Evolutionary conservation across 2,329 filamentous ascomycete genomes (phyloP), one percentile per base, ranked within the genome.

Genomic region (Fusarium virguliforme): DNA sequence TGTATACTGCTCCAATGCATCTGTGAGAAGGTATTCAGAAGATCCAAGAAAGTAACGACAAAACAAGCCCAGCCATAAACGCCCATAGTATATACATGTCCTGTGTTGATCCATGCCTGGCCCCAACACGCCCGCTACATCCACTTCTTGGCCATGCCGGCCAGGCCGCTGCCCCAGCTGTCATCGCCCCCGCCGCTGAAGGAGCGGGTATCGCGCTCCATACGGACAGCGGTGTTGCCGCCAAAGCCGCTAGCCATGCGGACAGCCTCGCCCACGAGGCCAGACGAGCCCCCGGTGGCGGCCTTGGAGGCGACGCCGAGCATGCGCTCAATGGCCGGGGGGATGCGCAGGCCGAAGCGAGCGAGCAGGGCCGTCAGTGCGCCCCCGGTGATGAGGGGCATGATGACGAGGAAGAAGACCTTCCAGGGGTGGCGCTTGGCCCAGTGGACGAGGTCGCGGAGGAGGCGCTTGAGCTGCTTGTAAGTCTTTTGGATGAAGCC

Each of bases 381-480:
- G 34, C 95, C 95, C 57, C 94, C 94, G 1, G 92, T 94, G 76
- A 98, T 84, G 64, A 98, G 86, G 9, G 95, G 95, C 88, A 98
- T 90, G 76, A 98, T 88, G 69, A 97, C 91, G 68, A 94, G 88
- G 85, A 93, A 86, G 84, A 98, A 93, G 53, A 97, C 93, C 83
- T 97, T 97, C 78, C 94, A 83, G 0, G 95, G 95, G 83, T 98
- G 92, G 38, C 90, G 87, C 79, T 93, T 92, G 76, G 93, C 92
- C 83, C 95, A 97, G 79, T 91, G 89, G 79, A 92, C 86, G 8
- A 98, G 89, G 79, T 97, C 91, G 76, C 92, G 92, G 63, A 97
- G 83, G 68, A 97, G 88, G 46, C 92, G 90, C 78, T 91, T 92
- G 67, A 98, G 88, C 76, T 94, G 91, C 80, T 89, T 88, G 80